Conservation (phyloP, 1,284 basidiomycete genomes). For the Mrakiaceae sp. region DNA sequence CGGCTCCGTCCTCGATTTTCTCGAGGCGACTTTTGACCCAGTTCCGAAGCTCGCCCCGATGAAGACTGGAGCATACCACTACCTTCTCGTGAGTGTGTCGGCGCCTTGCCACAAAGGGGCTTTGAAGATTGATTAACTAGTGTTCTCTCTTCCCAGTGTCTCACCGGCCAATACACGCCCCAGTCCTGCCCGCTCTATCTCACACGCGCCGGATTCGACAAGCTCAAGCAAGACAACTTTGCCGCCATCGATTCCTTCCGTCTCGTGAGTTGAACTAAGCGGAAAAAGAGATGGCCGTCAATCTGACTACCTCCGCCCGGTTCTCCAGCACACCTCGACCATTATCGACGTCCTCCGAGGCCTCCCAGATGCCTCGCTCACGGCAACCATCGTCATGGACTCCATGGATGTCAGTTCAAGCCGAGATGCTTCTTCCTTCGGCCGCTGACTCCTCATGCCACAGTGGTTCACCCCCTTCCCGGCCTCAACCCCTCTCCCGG, state of each 20-base stretch:
- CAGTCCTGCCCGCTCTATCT: constrained; percentile 64
- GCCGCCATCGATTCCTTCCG: constrained; percentile 52
- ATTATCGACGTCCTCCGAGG: constrained; percentile 55
- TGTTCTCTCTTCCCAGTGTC: constrained; percentile 33
- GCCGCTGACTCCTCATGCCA: constrained; percentile 11
- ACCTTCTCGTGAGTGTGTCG: constrained; percentile 43
- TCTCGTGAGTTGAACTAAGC: constrained; percentile 26
- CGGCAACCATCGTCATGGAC: constrained; percentile 66
- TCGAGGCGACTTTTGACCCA: constrained; percentile 54
- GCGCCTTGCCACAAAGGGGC: too few relatives aligned
- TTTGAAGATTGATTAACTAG: too few relatives aligned
- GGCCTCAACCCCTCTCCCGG: constrained; percentile 33
- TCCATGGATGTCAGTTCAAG: constrained; percentile 49
- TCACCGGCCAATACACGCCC: constrained; percentile 54
- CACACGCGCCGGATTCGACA: constrained; percentile 52
- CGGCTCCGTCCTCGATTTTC: constrained; percentile 48
- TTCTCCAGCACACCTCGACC: constrained; percentile 52
- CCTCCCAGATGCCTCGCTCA: constrained; percentile 45
- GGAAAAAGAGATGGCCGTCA: too few relatives aligned
- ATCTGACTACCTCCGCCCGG: too few relatives aligned
- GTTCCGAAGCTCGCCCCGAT: constrained; percentile 43
- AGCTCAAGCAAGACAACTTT: constrained; percentile 44
- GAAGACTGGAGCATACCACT: constrained; percentile 56
- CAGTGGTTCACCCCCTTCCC: constrained; percentile 51
- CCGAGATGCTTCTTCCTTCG: not conserved